Evolutionary conservation across 2,329 filamentous ascomycete genomes (phyloP).

Genomic region (Neospermospora avenae): DNA sequence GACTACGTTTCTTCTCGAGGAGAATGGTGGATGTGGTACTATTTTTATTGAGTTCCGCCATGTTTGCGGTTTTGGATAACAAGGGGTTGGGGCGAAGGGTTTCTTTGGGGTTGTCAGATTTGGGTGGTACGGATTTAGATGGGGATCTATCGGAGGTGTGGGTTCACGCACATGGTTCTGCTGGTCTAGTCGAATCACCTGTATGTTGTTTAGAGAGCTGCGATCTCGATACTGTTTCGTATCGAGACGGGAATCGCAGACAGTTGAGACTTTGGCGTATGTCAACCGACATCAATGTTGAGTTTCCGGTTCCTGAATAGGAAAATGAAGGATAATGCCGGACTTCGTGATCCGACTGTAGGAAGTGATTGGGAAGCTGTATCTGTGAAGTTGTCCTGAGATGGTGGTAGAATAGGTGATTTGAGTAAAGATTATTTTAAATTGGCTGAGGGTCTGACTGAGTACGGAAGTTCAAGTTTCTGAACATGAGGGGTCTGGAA

Average conservation of each 20-base stretch:
- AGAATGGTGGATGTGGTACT: slow-evolving; percentile 14
- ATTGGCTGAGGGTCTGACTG: background rate
- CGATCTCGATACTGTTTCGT: slow-evolving; percentile 53
- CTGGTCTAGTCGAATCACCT: slow-evolving; percentile 42
- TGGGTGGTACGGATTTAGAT: background rate
- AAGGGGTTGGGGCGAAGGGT: background rate
- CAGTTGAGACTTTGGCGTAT: slow-evolving; percentile 50
- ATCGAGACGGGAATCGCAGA: slow-evolving; percentile 52
- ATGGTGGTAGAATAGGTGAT: slow-evolving; percentile 2
- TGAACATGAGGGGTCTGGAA: background rate
- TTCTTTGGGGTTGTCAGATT: slow-evolving; percentile 21
- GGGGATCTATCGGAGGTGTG: background rate
- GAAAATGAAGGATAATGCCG: slow-evolving; percentile 7
- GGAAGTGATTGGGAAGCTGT: background rate
- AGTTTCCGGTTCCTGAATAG: slow-evolving; percentile 20
- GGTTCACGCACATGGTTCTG: slow-evolving; percentile 31
- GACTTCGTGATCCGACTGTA: slow-evolving; percentile 15
- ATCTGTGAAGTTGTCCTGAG: slow-evolving; percentile 5
- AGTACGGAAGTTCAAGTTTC: no score
- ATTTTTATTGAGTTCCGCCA: slow-evolving; percentile 40
- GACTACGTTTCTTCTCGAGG: slow-evolving; percentile 34
- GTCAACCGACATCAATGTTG: slow-evolving; percentile 57
- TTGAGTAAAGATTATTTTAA: slow-evolving; percentile 11
- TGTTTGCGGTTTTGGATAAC: slow-evolving; percentile 27
- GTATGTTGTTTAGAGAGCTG: slow-evolving; percentile 54